Conservation (phyloP, 2,329 filamentous ascomycete species). For the Botrytis cinerea region DNA sequence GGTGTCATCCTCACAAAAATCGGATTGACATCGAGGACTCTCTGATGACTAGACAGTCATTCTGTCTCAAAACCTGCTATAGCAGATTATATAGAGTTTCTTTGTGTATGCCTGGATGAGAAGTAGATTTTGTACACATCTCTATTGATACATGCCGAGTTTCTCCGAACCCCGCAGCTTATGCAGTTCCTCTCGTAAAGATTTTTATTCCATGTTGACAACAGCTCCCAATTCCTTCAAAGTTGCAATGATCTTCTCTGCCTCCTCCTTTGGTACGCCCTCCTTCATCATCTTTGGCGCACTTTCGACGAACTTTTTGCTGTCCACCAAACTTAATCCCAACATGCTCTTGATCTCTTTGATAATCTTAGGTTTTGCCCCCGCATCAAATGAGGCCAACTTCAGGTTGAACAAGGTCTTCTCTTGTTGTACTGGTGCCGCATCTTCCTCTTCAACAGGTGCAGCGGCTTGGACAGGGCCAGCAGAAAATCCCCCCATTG, state of each 20-base stretch:
- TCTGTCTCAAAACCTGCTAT: neutral
- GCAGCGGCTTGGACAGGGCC: slow-evolving; percentile 59
- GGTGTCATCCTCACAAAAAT: slow-evolving; percentile 1
- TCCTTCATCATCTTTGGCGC: slow-evolving; percentile 99
- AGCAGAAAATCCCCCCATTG: slow-evolving; percentile 84
- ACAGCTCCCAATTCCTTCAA: slow-evolving; percentile 92
- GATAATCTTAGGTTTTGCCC: slow-evolving; percentile 96
- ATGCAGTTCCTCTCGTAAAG: slow-evolving; percentile 26
- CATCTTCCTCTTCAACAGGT: slow-evolving; percentile 79
- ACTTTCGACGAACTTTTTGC: slow-evolving; percentile 99
- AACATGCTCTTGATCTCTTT: slow-evolving; percentile 99
- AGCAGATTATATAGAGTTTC: neutral
- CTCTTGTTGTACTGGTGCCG: slow-evolving; percentile 86
- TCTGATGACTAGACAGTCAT: neutral
- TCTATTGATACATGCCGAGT: slow-evolving; percentile 40
- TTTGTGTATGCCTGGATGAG: slow-evolving; percentile 23
- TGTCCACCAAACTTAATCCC: slow-evolving; percentile 93
- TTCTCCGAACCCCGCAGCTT: slow-evolving; percentile 30
- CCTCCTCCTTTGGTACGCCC: slow-evolving; percentile 96
- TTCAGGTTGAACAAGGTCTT: slow-evolving; percentile 97
- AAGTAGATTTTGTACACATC: slow-evolving; percentile 42
- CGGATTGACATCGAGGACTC: neutral
- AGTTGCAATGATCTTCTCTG: slow-evolving; percentile 94
- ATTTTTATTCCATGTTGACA: slow-evolving; percentile 90
- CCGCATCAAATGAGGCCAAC: slow-evolving; percentile 84